Conservation (phyloP, 2,329 filamentous ascomycete species). For the Rhytidhysteron rufulum region DNA sequence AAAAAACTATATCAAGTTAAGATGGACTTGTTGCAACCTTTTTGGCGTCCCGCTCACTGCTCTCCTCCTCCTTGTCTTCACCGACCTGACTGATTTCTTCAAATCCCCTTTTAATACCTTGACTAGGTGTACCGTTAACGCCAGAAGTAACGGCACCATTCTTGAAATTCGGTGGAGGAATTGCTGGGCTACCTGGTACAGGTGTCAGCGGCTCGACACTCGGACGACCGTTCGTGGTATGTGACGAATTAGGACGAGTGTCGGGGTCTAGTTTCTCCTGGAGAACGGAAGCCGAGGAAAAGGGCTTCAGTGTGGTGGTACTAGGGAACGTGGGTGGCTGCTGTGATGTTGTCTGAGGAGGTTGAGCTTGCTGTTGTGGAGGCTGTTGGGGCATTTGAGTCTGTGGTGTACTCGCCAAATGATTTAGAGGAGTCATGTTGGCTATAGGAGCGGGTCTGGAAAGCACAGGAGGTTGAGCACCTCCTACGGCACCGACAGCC, state of each 20-base stretch:
- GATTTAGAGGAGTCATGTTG: not conserved
- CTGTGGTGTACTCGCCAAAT: no score
- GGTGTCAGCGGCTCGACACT: slow-evolving; percentile 35
- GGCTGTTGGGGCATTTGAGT: no score
- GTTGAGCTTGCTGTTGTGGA: slow-evolving; percentile 3
- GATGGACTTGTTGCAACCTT: no score
- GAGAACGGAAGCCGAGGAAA: no score
- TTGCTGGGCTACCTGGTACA: slow-evolving; percentile 19
- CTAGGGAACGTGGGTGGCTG: not conserved
- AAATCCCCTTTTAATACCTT: not conserved
- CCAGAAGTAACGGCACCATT: not conserved
- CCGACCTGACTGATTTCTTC: not conserved
- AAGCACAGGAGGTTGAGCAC: not conserved
- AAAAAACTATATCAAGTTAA: no score
- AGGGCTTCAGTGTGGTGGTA: no score
- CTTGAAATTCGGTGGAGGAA: not conserved
- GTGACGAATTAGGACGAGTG: slow-evolving; percentile 6
- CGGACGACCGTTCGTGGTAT: slow-evolving; percentile 20
- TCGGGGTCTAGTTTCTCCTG: slow-evolving; percentile 16
- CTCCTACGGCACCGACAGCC: not conserved
- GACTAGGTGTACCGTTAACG: not conserved
- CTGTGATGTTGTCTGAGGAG: not conserved
- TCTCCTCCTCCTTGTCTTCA: not conserved
- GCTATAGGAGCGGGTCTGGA: no score
- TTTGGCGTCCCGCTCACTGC: not conserved